A percentile compares a stretch with the other conserved stretches of the same genome.
Evolutionary conservation across 163 green algal genomes (phyloP).

Genomic region (Scenedesmus sp.): DNA sequence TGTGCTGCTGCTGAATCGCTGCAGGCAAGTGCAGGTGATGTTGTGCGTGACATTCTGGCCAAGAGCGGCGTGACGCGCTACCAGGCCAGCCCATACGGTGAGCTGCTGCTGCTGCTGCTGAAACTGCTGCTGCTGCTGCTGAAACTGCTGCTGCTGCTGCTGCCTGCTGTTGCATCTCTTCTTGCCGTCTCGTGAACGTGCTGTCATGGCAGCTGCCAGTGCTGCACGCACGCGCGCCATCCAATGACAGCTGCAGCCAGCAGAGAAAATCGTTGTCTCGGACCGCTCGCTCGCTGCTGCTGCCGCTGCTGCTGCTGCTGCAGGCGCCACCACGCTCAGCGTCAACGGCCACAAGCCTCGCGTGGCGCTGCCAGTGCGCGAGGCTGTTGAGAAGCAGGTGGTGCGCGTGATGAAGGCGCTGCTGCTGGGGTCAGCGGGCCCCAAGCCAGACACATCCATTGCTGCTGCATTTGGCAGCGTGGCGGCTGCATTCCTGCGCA

Average conservation of each 20-base stretch:
- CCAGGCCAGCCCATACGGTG: constrained; percentile 44
- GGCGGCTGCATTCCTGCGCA: constrained; percentile 38
- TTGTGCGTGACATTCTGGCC: constrained; percentile 27
- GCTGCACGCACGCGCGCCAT: too few relatives aligned
- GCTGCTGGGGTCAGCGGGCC: constrained; percentile 19
- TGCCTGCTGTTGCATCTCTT: background rate
- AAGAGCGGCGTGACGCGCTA: constrained; percentile 43
- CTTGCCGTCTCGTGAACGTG: background rate
- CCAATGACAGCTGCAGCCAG: too few relatives aligned
- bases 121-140: too few relatives aligned
- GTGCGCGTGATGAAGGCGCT: constrained; percentile 44
- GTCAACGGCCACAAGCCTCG: constrained; percentile 47
- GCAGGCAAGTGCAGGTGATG: constrained; percentile 10
- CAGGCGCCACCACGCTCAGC: constrained; percentile 31
- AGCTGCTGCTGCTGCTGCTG: background rate
- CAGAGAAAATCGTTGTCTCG: too few relatives aligned
- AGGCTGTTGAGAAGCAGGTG: constrained; percentile 43
- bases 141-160: too few relatives aligned
- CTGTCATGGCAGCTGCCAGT: too few relatives aligned
- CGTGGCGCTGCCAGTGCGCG: constrained; percentile 30
- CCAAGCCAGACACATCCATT: constrained; percentile 40
- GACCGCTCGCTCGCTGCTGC: too few relatives aligned
- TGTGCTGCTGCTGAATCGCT: background rate
- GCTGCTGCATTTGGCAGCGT: constrained; percentile 37
- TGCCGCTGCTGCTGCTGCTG: background rate